Conservation (phyloP, 1,139 yeast species). For the Zhuliangozyma blackwelliae region DNA sequence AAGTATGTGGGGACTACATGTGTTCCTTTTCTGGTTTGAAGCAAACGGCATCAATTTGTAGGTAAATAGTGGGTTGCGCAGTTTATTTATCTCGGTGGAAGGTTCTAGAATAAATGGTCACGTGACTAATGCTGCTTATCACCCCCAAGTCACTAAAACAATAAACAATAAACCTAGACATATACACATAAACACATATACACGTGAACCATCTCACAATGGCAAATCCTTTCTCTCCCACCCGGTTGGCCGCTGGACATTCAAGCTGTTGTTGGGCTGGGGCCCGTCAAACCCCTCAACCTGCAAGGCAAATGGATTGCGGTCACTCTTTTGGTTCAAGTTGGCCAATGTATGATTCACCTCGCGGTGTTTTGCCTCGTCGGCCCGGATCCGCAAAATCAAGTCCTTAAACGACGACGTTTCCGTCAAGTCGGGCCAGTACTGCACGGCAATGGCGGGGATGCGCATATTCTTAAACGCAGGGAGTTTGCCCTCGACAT, state of each 20-base stretch:
- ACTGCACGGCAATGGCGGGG: constrained; percentile 58
- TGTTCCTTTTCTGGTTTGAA: no score
- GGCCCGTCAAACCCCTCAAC: constrained; percentile 34
- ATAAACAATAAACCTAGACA: no score
- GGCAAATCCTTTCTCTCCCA: constrained; percentile 60
- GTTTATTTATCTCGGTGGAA: constrained; percentile 1
- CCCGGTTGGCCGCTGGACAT: constrained; percentile 45
- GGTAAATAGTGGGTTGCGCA: neutral
- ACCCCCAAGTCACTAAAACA: no score
- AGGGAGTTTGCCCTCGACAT: constrained; percentile 48
- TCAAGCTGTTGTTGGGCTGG: constrained; percentile 55
- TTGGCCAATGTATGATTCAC: constrained; percentile 76
- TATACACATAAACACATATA: constrained; percentile 7
- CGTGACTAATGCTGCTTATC: no score
- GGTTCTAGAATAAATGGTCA: constrained; percentile 1
- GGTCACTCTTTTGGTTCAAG: constrained; percentile 47
- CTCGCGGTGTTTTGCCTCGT: constrained; percentile 74
- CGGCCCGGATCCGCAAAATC: constrained; percentile 53
- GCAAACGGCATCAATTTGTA: no score
- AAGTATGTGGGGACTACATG: no score
- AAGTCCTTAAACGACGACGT: constrained; percentile 58
- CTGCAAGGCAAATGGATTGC: constrained; percentile 65
- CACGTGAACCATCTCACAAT: constrained; percentile 6
- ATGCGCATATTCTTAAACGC: constrained; percentile 41
- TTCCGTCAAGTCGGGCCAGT: constrained; percentile 53